phyloP scores from a whole-genome alignment of 208 protist species.

The Wallacemonas sp. region DNA sequence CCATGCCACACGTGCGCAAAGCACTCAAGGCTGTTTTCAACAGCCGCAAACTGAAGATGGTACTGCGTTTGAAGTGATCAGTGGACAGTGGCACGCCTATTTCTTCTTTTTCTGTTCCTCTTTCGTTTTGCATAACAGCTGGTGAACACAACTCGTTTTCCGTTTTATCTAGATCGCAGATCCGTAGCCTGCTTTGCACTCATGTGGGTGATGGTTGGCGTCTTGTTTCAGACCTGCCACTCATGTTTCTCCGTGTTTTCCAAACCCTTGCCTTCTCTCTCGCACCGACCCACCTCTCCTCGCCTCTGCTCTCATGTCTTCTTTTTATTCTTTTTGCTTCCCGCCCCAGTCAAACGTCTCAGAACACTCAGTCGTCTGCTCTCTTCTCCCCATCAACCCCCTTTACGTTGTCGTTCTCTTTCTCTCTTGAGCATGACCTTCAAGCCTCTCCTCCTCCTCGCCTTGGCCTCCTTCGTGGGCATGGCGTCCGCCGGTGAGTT shows the following conservation, averaged over 20 bases:
- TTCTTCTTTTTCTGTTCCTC: not conserved
- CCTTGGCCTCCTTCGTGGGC: constrained; percentile 17
- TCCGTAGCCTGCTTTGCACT: too few relatives aligned
- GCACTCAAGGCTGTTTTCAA: too few relatives aligned
- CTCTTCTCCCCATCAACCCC: not conserved
- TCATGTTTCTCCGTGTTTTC: too few relatives aligned
- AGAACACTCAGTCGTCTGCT: not conserved
- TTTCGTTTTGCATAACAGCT: not conserved
- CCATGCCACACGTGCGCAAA: too few relatives aligned
- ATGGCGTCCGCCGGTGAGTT: constrained; percentile 26
- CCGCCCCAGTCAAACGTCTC: not conserved
- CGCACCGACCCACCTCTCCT: not conserved
- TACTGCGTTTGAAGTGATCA: too few relatives aligned
- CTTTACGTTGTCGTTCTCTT: not conserved
- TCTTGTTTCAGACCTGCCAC: too few relatives aligned
- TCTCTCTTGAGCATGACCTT: not conserved
- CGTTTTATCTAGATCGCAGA: too few relatives aligned
- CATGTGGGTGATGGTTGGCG: too few relatives aligned
- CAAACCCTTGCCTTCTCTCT: not conserved
- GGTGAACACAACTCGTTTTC: too few relatives aligned
- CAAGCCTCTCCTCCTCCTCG: constrained; percentile 9
- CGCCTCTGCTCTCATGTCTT: too few relatives aligned
- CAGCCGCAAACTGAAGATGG: too few relatives aligned
- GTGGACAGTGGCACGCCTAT: too few relatives aligned
- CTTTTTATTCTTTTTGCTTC: not conserved